Base-by-base conservation (phyloP, 345 rosid species). In the Euphorbia lathyris region DNA sequence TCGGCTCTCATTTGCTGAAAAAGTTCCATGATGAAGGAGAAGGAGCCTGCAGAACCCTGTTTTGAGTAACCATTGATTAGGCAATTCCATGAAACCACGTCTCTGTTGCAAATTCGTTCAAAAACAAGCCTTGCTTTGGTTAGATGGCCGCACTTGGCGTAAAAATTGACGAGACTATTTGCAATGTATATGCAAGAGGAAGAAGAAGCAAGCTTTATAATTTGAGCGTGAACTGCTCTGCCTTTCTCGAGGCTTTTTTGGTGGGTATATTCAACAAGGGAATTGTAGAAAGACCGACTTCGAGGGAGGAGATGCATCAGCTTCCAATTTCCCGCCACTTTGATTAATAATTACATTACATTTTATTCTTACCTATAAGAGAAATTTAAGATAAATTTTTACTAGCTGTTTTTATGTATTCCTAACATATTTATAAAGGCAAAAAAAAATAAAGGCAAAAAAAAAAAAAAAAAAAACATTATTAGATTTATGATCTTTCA, bases 31-130 rank as follows among this genome's bases (percentile, higher is more conserved):
- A 82, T 90, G 22, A 47, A 12, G 57, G 43, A 34, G 32, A 88
- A 34, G 29, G 89, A 72, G 32, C 86, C 83, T 20, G 74, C 63
- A 17, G 75, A n/a, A 1, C 92, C 90, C 66, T 78, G 76, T 74
- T 79, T 91, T 12, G 90, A 83, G 79, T 82, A 85, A 12, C 86
- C 96, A 78, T 86, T 90, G 71, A 93, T 88, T 74, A 93, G 89
- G 74, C 87, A 87, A 68, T 88, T 93, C 95, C 96, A 90, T 5
- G 97, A 90, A 42, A 90, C 85, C 2, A 87, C 85, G 72, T 87
- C 97, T 73, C 76, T 88, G 74, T 76, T 52, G 20, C 34, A 63
- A 68, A 90, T 84, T 65, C 62, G 60, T 12, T 85, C 85, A 65
- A 93, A 93, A 7, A 87, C 83, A 43, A 77, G 79, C 67, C 70